phyloP scores from a whole-genome alignment of 2,329 filamentous ascomycete species.

The Bipolaris victoriae region DNA sequence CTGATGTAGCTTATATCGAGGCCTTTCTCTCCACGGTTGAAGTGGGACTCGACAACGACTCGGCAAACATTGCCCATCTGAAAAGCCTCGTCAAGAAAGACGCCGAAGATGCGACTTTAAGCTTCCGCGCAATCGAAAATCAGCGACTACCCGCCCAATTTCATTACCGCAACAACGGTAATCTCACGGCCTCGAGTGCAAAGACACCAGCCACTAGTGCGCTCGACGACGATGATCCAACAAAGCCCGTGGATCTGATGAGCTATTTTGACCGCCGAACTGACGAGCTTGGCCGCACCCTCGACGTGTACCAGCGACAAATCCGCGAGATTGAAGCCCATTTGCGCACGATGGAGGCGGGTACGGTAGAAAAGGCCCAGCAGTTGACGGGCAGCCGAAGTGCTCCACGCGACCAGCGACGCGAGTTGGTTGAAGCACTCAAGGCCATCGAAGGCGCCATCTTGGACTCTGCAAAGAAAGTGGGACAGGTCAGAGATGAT shows the following conservation, averaged over 20 bases:
- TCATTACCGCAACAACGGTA: slow-evolving; percentile 58
- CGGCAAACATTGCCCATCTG: slow-evolving; percentile 63
- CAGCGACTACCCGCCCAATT: slow-evolving; percentile 71
- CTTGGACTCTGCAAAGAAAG: slow-evolving; percentile 54
- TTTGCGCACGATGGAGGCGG: slow-evolving; percentile 56
- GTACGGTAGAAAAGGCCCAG: slow-evolving; percentile 53
- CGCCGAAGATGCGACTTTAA: slow-evolving; percentile 71
- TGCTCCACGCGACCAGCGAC: slow-evolving; percentile 47
- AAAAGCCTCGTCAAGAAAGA: slow-evolving; percentile 68
- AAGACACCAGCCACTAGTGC: slow-evolving; percentile 34
- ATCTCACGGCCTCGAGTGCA: slow-evolving; percentile 39
- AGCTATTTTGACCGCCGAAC: slow-evolving; percentile 54
- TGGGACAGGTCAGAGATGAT: slow-evolving; percentile 56
- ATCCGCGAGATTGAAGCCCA: slow-evolving; percentile 57
- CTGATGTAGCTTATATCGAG: slow-evolving; percentile 68
- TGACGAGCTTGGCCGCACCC: slow-evolving; percentile 47
- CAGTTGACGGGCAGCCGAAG: slow-evolving; percentile 47
- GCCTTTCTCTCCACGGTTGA: slow-evolving; percentile 68
- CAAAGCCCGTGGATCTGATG: slow-evolving; percentile 53
- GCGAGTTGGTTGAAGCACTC: slow-evolving; percentile 55
- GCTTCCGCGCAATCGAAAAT: slow-evolving; percentile 76
- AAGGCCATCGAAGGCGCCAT: slow-evolving; percentile 58
- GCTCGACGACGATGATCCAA: slow-evolving; percentile 48
- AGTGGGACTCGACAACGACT: slow-evolving; percentile 67
- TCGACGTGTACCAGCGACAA: slow-evolving; percentile 51